Base-by-base conservation (phyloP, 164 flowering plant species). In the Stephania japonica region DNA sequence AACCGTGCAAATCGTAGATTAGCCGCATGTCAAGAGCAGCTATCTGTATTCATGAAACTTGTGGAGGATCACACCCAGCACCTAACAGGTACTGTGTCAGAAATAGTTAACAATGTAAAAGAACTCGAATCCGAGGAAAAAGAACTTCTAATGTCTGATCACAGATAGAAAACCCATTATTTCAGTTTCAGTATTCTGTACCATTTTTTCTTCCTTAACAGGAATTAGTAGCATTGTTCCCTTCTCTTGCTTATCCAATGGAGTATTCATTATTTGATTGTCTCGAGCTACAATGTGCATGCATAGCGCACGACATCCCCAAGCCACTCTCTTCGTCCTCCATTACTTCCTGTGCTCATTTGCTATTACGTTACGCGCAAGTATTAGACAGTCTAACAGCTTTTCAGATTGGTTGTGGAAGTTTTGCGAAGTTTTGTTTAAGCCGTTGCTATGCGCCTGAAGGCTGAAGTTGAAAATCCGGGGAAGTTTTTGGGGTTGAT, bases 1-100 rank as follows among this genome's bases (percentile, higher is more conserved):
- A 61, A 76, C 41, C 76, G 79, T 62, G 78, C 76, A 11, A 82
- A 78, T 78, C 68, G 77, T 50, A 71, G 73, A 53, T 68, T 74
- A 73, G 83, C 83, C 69, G 79, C 81, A 43, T 84, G 79, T 68
- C 74, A 75, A 24, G 82, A 80, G 14, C 86, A 80, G 69, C 78
- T 84, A 65, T 71, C 65, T 53, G 68, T 32, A 8, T 72, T 84
- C n/a, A 68, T 82, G 78, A 77, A 77, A 75, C 79, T 82, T 67
- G 76, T 84, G 2, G 86, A 84, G 53, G 77, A 67, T 16, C 83
- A 82, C 59, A 84, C 70, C 65, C 79, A 80, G 50, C 75, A 71
- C 44, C 62, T 84, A 14, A 70, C 86, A 18, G 64, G 64, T 23
- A 81, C 79, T 61, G 83, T 78, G 68, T 56, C 70, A 59, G 78